Base-by-base conservation (phyloP, 2,329 filamentous ascomycete genomes). In the Epicoccum nigrum region DNA sequence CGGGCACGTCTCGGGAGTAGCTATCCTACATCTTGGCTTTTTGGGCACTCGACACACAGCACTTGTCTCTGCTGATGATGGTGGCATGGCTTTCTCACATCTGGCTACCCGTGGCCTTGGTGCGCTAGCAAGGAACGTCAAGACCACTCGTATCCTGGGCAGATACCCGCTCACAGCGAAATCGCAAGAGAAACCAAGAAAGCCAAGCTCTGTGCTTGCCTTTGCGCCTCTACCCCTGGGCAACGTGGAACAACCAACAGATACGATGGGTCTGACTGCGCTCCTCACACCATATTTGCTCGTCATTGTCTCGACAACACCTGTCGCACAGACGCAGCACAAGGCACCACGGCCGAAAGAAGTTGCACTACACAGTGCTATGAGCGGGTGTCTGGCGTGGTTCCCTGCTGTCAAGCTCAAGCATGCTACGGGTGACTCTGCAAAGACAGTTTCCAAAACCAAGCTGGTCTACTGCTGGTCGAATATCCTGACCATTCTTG, bases 391-490 rank as follows among this genome's bases (percentile, higher is more conserved):
- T 63, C 76, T 99, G 41, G 92, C 94, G 27, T 99, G 94, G 94
- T 99, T 99, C 69, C 94, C 94, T 2, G 92, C 92, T 2, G 94
- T 99, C 37, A 94, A 90, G 67, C 79, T 99, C 34, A 97, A 97
- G 72, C 83, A 85, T 13, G 83, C 85, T 8, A 86, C 91, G 7
- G 78, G 83, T 1, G 80, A 83, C 38, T 85, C 83, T 0, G 86
- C 85, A 4, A 88, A 86, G 63, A 83, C 86, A 7, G 81, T 87
- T 8, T 92, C 90, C 15, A 88, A 86, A 66, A 89, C 88, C 30
- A 97, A 99, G 72, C 82, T 99, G 15, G 93, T 90, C 0, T 99
- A 99, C 76, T 97, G 92, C 73, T 99, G 94, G 94, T 97, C 94
- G 2, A 97, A 97, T 65, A 86, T 97, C n/a, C 77, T 99, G 59